Evolutionary conservation across 2,329 filamentous ascomycete species (phyloP).

Genomic region (Cordyceps cicadae): DNA sequence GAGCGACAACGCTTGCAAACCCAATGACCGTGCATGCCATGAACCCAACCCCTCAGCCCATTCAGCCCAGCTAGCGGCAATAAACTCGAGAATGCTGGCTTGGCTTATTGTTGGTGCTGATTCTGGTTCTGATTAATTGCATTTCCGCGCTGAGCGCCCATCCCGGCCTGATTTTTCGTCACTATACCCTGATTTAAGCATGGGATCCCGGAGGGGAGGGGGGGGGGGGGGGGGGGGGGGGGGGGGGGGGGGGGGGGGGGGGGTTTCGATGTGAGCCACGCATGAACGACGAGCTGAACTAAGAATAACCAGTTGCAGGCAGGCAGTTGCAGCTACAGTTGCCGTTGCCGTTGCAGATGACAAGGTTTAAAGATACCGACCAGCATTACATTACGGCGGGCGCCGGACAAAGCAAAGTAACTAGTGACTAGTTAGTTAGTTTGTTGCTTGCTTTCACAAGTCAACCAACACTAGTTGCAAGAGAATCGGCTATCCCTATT

Average conservation of each 20-base stretch:
- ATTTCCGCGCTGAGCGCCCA: not conserved
- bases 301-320: too few relatives aligned
- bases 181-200: not conserved
- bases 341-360: too few relatives aligned
- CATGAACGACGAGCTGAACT: not conserved
- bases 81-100: not conserved
- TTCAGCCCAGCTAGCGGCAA: not conserved
- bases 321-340: too few relatives aligned
- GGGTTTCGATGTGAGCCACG: not conserved
- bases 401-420: too few relatives aligned
- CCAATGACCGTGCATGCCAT: not conserved
- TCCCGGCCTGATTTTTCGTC: not conserved
- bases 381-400: too few relatives aligned
- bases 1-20: too few relatives aligned
- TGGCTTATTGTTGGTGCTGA: not conserved
- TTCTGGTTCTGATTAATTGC: not conserved
- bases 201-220: not conserved
- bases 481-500: too few relatives aligned
- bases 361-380: too few relatives aligned
- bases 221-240: too few relatives aligned
- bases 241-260: not conserved
- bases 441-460: not conserved
- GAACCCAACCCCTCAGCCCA: not conserved
- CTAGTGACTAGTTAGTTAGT: too few relatives aligned
- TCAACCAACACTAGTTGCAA: not conserved